Conservation (phyloP, 306 rosid species). For the Quercus variabilis region DNA sequence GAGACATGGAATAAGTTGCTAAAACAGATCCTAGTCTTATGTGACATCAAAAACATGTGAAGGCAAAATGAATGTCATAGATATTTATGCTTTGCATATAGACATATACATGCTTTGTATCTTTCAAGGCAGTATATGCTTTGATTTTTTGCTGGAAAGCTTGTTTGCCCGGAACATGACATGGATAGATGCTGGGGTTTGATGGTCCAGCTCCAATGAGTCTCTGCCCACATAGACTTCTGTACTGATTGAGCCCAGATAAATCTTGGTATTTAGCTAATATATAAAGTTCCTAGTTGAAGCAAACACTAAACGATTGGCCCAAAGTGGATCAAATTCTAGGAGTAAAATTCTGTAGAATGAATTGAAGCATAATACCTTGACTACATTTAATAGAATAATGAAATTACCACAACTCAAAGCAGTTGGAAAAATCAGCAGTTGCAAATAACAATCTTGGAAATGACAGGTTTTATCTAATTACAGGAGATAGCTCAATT, state of each 20-base stretch:
- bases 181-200: slow-evolving; percentile 2
- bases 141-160: slow-evolving; percentile 6
- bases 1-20: slow-evolving; percentile 38
- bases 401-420: slow-evolving; percentile 22
- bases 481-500: slow-evolving; percentile 44
- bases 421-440: slow-evolving; percentile 30
- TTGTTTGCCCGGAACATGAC: slow-evolving; percentile 11
- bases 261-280: background rate
- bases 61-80: slow-evolving; percentile 36
- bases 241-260: background rate
- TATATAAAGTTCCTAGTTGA: background rate
- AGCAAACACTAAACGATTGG: background rate
- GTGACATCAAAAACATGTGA: slow-evolving; percentile 21
- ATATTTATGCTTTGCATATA: slow-evolving; percentile 32
- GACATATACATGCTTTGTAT: slow-evolving; percentile 24
- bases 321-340: background rate
- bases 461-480: slow-evolving; percentile 43
- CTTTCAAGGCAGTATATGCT: slow-evolving; percentile 33
- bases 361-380: background rate
- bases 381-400: slow-evolving; percentile 6
- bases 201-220: background rate
- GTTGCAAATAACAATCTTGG: slow-evolving; percentile 36
- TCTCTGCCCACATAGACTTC: background rate
- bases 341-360: background rate
- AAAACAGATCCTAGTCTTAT: slow-evolving; percentile 36